Evolutionary conservation across 331 rosid species (phyloP), one percentile per base, ranked within the genome.

Genomic region (Spiraea crenata): DNA sequence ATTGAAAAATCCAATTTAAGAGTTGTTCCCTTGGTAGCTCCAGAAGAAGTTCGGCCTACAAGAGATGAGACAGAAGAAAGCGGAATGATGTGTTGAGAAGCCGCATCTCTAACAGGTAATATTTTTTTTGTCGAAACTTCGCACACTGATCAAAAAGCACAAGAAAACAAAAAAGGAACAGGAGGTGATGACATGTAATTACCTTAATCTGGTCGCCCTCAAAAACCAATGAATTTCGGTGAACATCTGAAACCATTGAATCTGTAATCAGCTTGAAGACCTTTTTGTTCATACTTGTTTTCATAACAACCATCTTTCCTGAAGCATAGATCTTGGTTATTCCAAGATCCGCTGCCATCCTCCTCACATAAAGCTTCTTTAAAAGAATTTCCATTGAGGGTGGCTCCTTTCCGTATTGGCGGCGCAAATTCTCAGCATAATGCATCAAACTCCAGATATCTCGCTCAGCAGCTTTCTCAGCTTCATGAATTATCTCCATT

Each of bases 331-430:
- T 86, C 70, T 83, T 82, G 56, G 73, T 71, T 77, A 93, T 82
- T 64, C 99, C 97, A 20, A 93, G 78, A 83, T 93, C 99, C n/a
- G 96, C 99, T 1, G 99, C 92, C 99, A 93, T 93, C 86, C 97
- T 91, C 75, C 87, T 83, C 78, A 91, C 86, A 55, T 93, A 93
- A 55, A 93, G 95, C 82, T 89, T 91, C 83, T 87, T 83, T 71
- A 91, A 72, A n/a, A 93, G 76, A 77, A 88, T 70, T 88, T 86
- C 97, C 99, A 91, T 86, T 63, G 97, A 82, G 72, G 59, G 75
- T 65, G 99, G 99, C 78, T 93, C 99, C 75, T 93, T 93, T 73
- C 99, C 99, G 57, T 89, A 85, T 50, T 93, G 97, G 71, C 90
- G 63, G 50, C 92, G 95, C 58, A 93, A 80, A 80, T 76, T 89